Conservation (phyloP, 2,329 filamentous ascomycete genomes). For the Harringtonia aguacate region DNA sequence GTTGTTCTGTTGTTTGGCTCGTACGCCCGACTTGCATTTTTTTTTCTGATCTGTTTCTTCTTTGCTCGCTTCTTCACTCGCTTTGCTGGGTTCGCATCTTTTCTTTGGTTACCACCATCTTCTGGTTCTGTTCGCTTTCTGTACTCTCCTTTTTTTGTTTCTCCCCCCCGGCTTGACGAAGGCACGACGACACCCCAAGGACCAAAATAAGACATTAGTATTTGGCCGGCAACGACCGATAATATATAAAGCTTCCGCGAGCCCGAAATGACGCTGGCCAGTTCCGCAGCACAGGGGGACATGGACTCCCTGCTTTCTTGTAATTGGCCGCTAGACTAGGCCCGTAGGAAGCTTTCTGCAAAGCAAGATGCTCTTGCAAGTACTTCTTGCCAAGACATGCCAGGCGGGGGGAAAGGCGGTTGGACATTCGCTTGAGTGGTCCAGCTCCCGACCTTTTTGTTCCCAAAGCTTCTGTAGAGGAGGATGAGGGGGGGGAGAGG, state of each 20-base stretch:
- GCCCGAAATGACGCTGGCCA: not conserved
- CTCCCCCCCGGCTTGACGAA: slow-evolving; percentile 5
- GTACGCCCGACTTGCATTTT: no score
- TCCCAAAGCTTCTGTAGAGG: no score
- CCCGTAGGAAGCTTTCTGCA: no score
- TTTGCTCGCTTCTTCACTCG: not conserved
- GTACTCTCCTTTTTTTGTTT: not conserved
- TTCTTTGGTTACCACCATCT: not conserved
- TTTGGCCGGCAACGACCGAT: slow-evolving; percentile 15
- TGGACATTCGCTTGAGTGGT: no score
- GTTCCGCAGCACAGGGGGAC: not conserved
- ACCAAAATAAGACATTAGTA: slow-evolving; percentile 11
- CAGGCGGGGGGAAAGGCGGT: no score
- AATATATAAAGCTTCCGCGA: slow-evolving; percentile 7
- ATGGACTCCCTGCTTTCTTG: not conserved
- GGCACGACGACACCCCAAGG: slow-evolving; percentile 9
- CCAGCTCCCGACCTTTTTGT: no score
- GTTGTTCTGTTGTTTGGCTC: no score
- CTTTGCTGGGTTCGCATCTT: not conserved
- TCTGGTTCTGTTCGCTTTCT: not conserved
- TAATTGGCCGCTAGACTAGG: no score
- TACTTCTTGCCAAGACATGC: no score
- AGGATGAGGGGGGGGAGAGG: no score
- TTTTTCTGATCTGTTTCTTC: no score
- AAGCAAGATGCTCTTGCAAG: no score